Percentiles rank a stretch among this genome's conserved stretches.
phyloP scores from a whole-genome alignment of 2,329 filamentous ascomycete species.

The Fusarium pilosicola region DNA sequence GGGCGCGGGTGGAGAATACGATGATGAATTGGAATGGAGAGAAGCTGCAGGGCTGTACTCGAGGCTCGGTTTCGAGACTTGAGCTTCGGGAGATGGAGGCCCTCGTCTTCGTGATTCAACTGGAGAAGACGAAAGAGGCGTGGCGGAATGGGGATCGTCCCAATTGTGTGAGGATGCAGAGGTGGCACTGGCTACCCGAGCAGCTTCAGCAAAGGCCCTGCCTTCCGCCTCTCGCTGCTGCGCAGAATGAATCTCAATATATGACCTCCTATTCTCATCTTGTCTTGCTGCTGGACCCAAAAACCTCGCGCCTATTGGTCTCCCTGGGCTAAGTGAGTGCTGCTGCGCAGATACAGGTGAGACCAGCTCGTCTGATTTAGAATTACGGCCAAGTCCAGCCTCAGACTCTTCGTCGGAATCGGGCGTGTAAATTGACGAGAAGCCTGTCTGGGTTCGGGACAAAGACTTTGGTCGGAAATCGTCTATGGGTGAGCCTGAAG shows the following conservation, averaged over 20 bases:
- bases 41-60: conserved; percentile 58
- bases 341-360: conserved; percentile 29
- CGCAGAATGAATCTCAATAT: conserved; percentile 67
- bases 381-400: conserved; percentile 14
- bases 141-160: conserved; percentile 46
- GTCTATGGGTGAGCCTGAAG: conserved; percentile 43
- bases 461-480: conserved; percentile 65
- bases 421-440: conserved; percentile 42
- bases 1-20: conserved; percentile 40
- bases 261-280: conserved; percentile 66
- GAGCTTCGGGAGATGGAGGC: conserved; percentile 44
- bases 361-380: conserved; percentile 31
- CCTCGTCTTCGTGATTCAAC: conserved; percentile 36
- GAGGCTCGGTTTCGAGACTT: conserved; percentile 37
- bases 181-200: conserved; percentile 48
- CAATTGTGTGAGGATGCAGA: conserved; percentile 48
- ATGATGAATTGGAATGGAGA: conserved; percentile 48
- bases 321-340: conserved; percentile 48
- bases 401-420: conserved; percentile 34
- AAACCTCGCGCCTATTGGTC: conserved; percentile 50
- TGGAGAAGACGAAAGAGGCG: conserved; percentile 40
- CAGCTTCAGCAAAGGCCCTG: conserved; percentile 65
- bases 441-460: conserved; percentile 40
- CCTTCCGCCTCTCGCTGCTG: conserved; percentile 71
- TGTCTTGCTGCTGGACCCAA: conserved; percentile 54